phyloP scores from a whole-genome alignment of 768 basidiomycete genomes.

The Tulasnella calospora region DNA sequence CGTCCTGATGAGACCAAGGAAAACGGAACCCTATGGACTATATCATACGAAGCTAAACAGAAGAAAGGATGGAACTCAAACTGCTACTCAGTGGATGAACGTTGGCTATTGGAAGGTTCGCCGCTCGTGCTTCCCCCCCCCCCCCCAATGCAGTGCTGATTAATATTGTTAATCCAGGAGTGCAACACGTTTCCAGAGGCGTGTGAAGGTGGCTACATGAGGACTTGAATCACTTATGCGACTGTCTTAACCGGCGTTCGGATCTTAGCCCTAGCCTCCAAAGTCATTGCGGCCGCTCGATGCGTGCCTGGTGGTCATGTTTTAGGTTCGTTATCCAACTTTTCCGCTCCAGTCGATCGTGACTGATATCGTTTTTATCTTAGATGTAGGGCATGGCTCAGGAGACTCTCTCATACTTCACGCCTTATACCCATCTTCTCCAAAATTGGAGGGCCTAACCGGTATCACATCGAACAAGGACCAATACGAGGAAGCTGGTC shows the following conservation, averaged over 20 bases:
- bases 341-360: neutral
- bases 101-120: slow-evolving; percentile 65
- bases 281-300: slow-evolving; percentile 44
- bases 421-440: slow-evolving; percentile 44
- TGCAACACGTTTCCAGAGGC: slow-evolving; percentile 52
- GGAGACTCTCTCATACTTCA: slow-evolving; percentile 62
- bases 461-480: slow-evolving; percentile 54
- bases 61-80: slow-evolving; percentile 30
- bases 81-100: slow-evolving; percentile 64
- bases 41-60: neutral
- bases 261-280: slow-evolving; percentile 48
- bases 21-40: neutral
- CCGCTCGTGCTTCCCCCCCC: slow-evolving; percentile 6
- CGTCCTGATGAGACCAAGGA: neutral
- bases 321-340: slow-evolving; percentile 43
- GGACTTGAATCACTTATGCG: neutral
- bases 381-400: slow-evolving; percentile 65
- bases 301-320: slow-evolving; percentile 45
- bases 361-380: neutral
- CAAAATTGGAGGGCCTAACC: slow-evolving; percentile 46
- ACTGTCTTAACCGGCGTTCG: slow-evolving; percentile 30
- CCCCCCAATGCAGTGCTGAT: neutral
- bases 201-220: slow-evolving; percentile 47
- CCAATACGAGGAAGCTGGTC: slow-evolving; percentile 47
- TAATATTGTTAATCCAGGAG: slow-evolving; percentile 40